These are phyloP conservation scores for Trichophyton rubrum DNA, from an alignment of 2,329 filamentous ascomycete genomes.

Conservation along the genomic window DNA sequence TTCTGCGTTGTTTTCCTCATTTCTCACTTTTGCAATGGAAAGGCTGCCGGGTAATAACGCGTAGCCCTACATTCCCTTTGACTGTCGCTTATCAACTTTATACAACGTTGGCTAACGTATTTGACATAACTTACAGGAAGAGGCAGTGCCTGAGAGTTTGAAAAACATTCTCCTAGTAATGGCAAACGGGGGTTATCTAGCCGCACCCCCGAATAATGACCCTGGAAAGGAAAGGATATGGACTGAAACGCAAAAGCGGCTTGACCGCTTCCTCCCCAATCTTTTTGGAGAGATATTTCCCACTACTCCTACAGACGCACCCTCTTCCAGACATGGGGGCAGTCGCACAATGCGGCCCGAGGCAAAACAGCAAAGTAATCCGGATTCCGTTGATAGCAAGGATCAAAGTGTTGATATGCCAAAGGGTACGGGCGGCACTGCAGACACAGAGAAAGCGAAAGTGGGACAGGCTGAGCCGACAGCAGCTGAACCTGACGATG, in stretches of 20 bases:
- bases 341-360: background rate
- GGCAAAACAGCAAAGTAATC: background rate
- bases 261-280: conserved; percentile 48
- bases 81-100: conserved; percentile 2
- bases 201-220: conserved; percentile 48
- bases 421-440: background rate
- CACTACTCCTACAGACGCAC: background rate
- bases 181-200: conserved; percentile 72
- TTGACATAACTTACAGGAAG: conserved; percentile 48
- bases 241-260: conserved; percentile 48
- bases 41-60: background rate
- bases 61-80: background rate
- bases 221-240: conserved; percentile 43
- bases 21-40: too few relatives aligned
- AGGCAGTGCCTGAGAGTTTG: conserved; percentile 85
- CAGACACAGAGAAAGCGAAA: background rate
- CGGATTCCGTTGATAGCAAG: background rate
- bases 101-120: background rate
- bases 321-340: background rate
- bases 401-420: background rate
- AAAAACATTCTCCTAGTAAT: conserved; percentile 96
- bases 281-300: conserved; percentile 50
- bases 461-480: background rate
- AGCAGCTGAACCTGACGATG: background rate
- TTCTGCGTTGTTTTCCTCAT: background rate